phyloP scores from a whole-genome alignment of 2,329 filamentous ascomycete genomes.

The Colletotrichum destructivum region DNA sequence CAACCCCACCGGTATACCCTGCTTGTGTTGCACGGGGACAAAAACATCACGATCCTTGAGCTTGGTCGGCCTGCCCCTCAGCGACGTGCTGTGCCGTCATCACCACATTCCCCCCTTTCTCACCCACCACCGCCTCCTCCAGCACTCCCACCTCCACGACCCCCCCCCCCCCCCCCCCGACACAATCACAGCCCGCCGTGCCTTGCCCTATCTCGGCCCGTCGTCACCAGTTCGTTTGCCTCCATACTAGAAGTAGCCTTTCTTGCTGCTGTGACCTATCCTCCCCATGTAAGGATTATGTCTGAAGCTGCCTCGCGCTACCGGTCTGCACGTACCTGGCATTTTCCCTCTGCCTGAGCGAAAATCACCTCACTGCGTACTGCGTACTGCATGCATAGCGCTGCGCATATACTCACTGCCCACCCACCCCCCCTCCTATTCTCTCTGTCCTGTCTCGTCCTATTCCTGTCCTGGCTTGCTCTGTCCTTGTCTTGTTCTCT shows the following conservation, averaged over 20 bases:
- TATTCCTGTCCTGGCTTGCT: slow-evolving; percentile 42
- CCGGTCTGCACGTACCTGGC: slow-evolving; percentile 48
- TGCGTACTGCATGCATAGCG: slow-evolving; percentile 40
- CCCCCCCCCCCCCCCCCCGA: slow-evolving; percentile 21
- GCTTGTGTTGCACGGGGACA: slow-evolving; percentile 26
- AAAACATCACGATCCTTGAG: slow-evolving; percentile 39
- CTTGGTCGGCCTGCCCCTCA: slow-evolving; percentile 39
- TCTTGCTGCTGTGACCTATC: slow-evolving; percentile 22
- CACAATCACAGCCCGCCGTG: slow-evolving; percentile 20
- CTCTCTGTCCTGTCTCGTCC: slow-evolving; percentile 34
- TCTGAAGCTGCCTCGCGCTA: slow-evolving; percentile 38
- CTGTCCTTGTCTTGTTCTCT: slow-evolving; percentile 40
- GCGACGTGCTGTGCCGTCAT: slow-evolving; percentile 43
- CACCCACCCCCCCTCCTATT: slow-evolving; percentile 38
- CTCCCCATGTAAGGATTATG: background rate
- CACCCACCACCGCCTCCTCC: slow-evolving; percentile 20
- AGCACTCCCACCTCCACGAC: slow-evolving; percentile 14
- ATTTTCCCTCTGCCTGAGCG: slow-evolving; percentile 42
- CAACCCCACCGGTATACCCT: slow-evolving; percentile 18
- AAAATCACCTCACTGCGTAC: slow-evolving; percentile 41
- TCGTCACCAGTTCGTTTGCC: slow-evolving; percentile 36
- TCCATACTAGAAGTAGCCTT: slow-evolving; percentile 28
- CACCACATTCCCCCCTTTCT: slow-evolving; percentile 40
- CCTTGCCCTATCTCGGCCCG: slow-evolving; percentile 34
- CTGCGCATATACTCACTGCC: slow-evolving; percentile 39